Conservation (phyloP, 2,329 filamentous ascomycete species). For the Harringtonia lauricola region DNA sequence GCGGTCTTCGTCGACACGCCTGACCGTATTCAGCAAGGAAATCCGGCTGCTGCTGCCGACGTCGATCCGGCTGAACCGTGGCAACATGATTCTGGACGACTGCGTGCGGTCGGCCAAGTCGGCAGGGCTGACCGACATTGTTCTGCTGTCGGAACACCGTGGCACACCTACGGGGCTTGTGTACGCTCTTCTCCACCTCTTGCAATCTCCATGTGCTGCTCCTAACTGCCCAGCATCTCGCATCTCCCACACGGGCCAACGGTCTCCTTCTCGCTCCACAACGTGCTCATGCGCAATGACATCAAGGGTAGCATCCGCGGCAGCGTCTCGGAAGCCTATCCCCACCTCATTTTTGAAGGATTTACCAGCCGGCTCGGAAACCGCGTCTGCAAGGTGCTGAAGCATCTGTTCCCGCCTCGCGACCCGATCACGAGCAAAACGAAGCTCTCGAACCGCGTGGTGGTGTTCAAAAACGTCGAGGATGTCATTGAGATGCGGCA, state of each 20-base stretch:
- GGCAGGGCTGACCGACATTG: constrained; percentile 70
- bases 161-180: constrained; percentile 76
- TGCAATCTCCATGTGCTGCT: not conserved
- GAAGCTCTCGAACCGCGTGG: constrained; percentile 77
- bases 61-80: constrained; percentile 78
- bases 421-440: constrained; percentile 59
- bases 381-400: constrained; percentile 78
- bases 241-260: constrained; percentile 82
- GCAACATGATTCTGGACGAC: constrained; percentile 79
- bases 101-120: constrained; percentile 73
- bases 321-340: constrained; percentile 85
- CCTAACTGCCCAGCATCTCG: constrained; percentile 46
- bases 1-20: constrained; percentile 71
- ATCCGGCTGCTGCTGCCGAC: constrained; percentile 65
- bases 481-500: constrained; percentile 90
- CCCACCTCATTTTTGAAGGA: constrained; percentile 90
- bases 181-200: constrained; percentile 1
- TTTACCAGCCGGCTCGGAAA: constrained; percentile 74
- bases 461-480: constrained; percentile 91
- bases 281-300: constrained; percentile 85
- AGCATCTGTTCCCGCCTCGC: constrained; percentile 87
- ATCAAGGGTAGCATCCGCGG: constrained; percentile 81
- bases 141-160: constrained; percentile 85
- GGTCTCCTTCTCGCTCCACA: constrained; percentile 76
- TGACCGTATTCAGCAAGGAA: constrained; percentile 89